Evolutionary conservation across 345 rosid genomes (phyloP).

Genomic region (Lepidium africanum): DNA sequence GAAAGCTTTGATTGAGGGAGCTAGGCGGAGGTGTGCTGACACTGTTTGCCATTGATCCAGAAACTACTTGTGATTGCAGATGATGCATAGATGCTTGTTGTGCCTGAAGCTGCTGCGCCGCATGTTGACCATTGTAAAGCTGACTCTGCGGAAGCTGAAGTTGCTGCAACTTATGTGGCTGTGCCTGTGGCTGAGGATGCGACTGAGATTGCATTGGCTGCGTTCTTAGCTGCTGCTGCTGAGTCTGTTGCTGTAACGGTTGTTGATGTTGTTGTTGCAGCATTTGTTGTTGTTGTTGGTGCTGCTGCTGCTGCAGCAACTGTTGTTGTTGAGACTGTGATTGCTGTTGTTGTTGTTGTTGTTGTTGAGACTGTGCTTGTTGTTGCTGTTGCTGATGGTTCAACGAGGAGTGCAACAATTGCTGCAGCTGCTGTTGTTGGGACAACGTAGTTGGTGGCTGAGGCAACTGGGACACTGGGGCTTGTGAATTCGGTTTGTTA

Average conservation of each 20-base stretch:
- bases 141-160: constrained; percentile 41
- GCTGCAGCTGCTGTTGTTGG: constrained; percentile 38
- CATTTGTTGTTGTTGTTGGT: constrained; percentile 1
- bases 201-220: constrained; percentile 32
- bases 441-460: constrained; percentile 31
- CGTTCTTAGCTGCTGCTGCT: constrained; percentile 28
- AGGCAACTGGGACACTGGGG: constrained; percentile 29
- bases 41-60: constrained; percentile 25
- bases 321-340: constrained; percentile 4
- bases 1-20: constrained; percentile 19
- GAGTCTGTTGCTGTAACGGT: constrained; percentile 19
- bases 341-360: constrained; percentile 9
- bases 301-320: neutral
- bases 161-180: constrained; percentile 27
- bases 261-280: constrained; percentile 30
- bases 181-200: constrained; percentile 31
- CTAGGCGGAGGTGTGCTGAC: constrained; percentile 13
- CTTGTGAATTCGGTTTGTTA: constrained; percentile 23
- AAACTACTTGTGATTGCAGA: constrained; percentile 27
- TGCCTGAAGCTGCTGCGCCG: constrained; percentile 14
- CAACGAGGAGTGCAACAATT: constrained; percentile 25
- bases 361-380: constrained; percentile 19
- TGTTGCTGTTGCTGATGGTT: constrained; percentile 22
- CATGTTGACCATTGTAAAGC: constrained; percentile 23
- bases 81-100: constrained; percentile 26